phyloP scores from a whole-genome alignment of 2,329 filamentous ascomycete genomes.

The Claviceps cyperi region DNA sequence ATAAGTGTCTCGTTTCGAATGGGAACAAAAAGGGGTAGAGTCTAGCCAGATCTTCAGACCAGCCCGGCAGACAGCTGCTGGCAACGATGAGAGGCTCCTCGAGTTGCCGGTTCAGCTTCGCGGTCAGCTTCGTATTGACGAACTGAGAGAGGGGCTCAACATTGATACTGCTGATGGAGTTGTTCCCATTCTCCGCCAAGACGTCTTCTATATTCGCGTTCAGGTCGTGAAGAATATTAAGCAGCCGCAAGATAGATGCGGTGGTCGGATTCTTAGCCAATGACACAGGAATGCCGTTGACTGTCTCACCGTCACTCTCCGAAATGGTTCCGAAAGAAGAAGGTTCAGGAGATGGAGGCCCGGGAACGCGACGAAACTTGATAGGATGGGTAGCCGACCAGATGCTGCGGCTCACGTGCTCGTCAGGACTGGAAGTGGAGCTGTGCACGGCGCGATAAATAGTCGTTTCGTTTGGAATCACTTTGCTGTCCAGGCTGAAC shows the following conservation, averaged over 20 bases:
- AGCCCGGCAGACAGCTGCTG: constrained; percentile 86
- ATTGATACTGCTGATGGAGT: constrained; percentile 52
- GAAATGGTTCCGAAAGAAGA: constrained; percentile 39
- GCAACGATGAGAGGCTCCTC: constrained; percentile 95
- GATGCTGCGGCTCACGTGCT: constrained; percentile 58
- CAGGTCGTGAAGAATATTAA: constrained; percentile 82
- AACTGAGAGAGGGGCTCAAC: constrained; percentile 83
- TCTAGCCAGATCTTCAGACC: constrained; percentile 89
- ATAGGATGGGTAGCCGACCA: constrained; percentile 87
- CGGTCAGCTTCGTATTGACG: constrained; percentile 95
- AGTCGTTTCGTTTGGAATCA: constrained; percentile 81
- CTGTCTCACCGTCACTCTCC: constrained; percentile 37
- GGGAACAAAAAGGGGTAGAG: constrained; percentile 95
- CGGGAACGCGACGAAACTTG: constrained; percentile 75
- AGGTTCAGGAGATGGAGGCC: constrained; percentile 63
- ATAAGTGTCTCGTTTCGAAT: constrained; percentile 92
- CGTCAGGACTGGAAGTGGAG: constrained; percentile 34
- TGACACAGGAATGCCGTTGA: constrained; percentile 57
- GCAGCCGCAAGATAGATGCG: constrained; percentile 70
- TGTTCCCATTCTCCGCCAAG: constrained; percentile 56
- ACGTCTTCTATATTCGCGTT: constrained; percentile 92
- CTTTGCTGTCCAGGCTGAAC: constrained; percentile 74
- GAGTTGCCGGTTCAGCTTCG: constrained; percentile 90
- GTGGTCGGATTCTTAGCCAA: constrained; percentile 73
- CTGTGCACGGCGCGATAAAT: constrained; percentile 90